These are phyloP conservation scores for Yarrowia deformans DNA, from an alignment of 805 yeast species.

Conservation along the genomic window DNA sequence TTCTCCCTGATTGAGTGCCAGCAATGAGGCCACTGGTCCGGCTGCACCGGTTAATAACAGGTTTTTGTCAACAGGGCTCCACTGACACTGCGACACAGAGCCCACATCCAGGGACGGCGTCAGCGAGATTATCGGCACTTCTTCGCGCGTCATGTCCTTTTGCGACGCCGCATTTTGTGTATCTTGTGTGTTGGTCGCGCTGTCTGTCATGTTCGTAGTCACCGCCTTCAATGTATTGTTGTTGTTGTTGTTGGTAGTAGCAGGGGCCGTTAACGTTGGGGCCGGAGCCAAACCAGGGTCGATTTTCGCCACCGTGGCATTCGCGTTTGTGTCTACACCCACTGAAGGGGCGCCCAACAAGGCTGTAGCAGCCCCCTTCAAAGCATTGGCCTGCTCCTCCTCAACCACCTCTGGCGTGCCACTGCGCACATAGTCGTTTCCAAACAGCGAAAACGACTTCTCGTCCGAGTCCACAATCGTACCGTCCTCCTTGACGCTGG, in stretches of 20 bases:
- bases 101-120: conserved; percentile 12
- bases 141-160: conserved; percentile 22
- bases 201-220: background rate
- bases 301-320: background rate
- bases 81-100: conserved; percentile 9
- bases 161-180: conserved; percentile 14
- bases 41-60: conserved; percentile 13
- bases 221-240: background rate
- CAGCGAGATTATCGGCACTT: conserved; percentile 25
- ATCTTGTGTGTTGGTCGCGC: conserved; percentile 2
- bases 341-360: background rate
- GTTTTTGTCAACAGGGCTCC: conserved; percentile 24
- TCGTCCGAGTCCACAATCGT: conserved; percentile 47
- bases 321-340: background rate
- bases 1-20: background rate
- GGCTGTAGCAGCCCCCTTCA: conserved; percentile 12
- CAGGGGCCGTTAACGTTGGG: background rate
- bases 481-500: conserved; percentile 55
- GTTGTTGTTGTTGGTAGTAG: background rate
- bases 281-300: background rate
- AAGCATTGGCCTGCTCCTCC: background rate
- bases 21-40: conserved; percentile 18
- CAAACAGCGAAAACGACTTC: conserved; percentile 40
- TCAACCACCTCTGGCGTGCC: conserved; percentile 25
- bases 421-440: conserved; percentile 42